Percentiles rank a stretch among this genome's conserved stretches.
These are phyloP conservation scores for Ricinus communis DNA, from an alignment of 345 rosid genomes.

Conservation along the genomic window DNA sequence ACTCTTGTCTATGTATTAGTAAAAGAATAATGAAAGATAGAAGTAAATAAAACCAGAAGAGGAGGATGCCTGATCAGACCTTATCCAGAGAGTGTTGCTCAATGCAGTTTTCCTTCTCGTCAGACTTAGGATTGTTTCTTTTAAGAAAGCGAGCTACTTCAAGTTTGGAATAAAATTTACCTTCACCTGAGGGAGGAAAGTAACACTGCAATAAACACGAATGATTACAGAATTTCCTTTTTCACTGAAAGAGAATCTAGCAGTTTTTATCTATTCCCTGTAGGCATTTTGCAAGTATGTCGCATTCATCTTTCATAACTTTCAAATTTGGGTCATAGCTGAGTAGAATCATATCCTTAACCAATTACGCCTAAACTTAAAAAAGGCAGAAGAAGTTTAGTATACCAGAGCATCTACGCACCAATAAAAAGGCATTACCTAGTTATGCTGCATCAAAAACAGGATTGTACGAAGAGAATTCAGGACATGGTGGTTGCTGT, in stretches of 20 bases:
- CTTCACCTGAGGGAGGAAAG: constrained; percentile 43
- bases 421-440: not conserved
- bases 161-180: constrained; percentile 40
- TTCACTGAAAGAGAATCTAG: not conserved
- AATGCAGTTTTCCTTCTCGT: constrained; percentile 26
- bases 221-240: constrained; percentile 3
- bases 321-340: constrained; percentile 5
- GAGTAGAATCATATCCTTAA: constrained; percentile 1
- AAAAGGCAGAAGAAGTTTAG: not conserved
- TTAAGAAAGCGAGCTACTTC: constrained; percentile 46
- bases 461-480: constrained; percentile 1
- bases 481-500: not conserved
- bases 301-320: not conserved
- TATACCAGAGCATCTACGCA: not conserved
- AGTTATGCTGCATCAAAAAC: not conserved
- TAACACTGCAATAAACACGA: constrained; percentile 47
- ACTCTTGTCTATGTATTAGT: constrained; percentile 18
- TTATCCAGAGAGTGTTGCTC: constrained; percentile 17
- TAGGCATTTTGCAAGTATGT: not conserved
- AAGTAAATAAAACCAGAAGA: constrained; percentile 5
- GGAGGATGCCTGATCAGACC: constrained; percentile 28
- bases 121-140: constrained; percentile 21
- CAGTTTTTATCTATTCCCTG: not conserved
- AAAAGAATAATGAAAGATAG: not conserved
- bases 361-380: not conserved